Base-by-base conservation (phyloP, 1,139 yeast species). In the Insectozyma bohioensis region DNA sequence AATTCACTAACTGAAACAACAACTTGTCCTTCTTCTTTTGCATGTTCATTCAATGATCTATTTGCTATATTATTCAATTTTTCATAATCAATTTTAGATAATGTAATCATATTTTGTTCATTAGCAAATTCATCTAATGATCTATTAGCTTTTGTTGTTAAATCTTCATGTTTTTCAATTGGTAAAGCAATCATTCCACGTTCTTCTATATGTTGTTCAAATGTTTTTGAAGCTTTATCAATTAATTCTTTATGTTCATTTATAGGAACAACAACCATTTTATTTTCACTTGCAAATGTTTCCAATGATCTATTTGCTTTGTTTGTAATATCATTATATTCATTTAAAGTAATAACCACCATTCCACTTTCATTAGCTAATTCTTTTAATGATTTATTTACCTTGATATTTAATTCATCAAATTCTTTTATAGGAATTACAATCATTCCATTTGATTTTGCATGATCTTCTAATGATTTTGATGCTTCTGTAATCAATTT, bases 351-450 rank as follows among this genome's bases (percentile, higher is more conserved):
- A 5, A 36, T 2, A 6, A 31, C 35, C 2, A 29, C 40, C 44
- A 51, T 31, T 5, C 42, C 36, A 6, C 26, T 33, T 17, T 42
- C 45, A 10, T 30, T 24, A 1, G 58, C 59, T 14, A 28, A 18
- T 2, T 37, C 40, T 8, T 22, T 12, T 11, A 35, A 14, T 18
- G 33, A 13, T 10, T 23, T 30, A 9, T 26, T 13, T 9, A 36
- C 34, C 6, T 36, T 34, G 16, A 22, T 28, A 52, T 24, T 24
- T 38, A 58, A 42, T 6, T 37, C 30, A 7, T 38, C 35, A 26
- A 45, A 45, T n/a, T 47, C 55, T 3, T 42, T 43, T 5, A 30
- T 32, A 4, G 54, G 42, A 26, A 67, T 45, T 1, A 68, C 57
- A 4, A 61, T 54, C 35, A 64, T 52, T 9, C 58, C 57, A 15